phyloP scores from a whole-genome alignment of 495 filamentous ascomycete genomes.

The Penicillium robsamsonii region DNA sequence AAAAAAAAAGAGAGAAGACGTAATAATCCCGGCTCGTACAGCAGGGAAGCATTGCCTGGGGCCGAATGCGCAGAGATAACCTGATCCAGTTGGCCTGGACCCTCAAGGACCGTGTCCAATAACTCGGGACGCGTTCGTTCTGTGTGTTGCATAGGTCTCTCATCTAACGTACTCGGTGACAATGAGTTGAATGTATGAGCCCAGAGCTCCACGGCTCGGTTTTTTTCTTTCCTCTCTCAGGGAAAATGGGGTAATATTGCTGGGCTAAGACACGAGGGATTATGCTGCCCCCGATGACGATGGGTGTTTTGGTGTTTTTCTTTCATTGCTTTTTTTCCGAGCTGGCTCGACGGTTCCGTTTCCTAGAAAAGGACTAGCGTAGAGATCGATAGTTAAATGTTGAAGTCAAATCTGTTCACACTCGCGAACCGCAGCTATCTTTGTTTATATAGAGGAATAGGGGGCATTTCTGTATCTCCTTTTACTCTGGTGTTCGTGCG shows the following conservation, averaged over 20 bases:
- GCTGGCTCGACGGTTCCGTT: not conserved
- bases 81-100: slow-evolving; percentile 24
- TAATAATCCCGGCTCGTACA: slow-evolving; percentile 4
- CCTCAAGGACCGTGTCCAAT: slow-evolving; percentile 18
- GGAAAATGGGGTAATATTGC: slow-evolving; percentile 3
- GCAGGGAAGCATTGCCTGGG: slow-evolving; percentile 4
- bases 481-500: slow-evolving; percentile 13
- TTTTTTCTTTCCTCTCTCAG: not conserved
- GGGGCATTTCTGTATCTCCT: slow-evolving; percentile 14
- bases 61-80: slow-evolving; percentile 3
- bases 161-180: slow-evolving; percentile 13
- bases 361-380: not conserved
- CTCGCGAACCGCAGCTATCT: slow-evolving; percentile 6
- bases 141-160: slow-evolving; percentile 10
- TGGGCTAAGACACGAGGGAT: slow-evolving; percentile 18
- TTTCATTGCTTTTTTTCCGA: not conserved
- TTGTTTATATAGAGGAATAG: slow-evolving; percentile 26
- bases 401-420: not conserved
- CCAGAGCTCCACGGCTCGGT: slow-evolving; percentile 6
- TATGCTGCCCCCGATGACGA: slow-evolving; percentile 36
- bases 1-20: slow-evolving; percentile 3
- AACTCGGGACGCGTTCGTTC: slow-evolving; percentile 4
- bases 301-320: slow-evolving; percentile 2
- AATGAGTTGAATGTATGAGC: slow-evolving; percentile 2
- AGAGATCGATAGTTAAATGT: not conserved